Percentiles rank a stretch among this genome's conserved stretches.
phyloP scores from a whole-genome alignment of 192 early-diverging fungal genomes.

The Allomyces arbusculus region DNA sequence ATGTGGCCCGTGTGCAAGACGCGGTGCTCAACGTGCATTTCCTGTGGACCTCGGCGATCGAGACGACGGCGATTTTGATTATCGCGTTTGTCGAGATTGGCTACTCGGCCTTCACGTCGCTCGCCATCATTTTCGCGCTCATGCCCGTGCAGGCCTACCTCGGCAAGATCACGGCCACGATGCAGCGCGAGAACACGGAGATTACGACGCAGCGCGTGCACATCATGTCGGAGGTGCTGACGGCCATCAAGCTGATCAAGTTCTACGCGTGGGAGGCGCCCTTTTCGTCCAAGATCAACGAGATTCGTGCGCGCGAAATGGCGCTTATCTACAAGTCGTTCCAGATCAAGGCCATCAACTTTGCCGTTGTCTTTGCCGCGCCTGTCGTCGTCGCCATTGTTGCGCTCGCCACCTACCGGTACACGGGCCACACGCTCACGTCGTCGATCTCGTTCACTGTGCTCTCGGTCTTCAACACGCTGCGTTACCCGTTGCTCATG shows the following conservation, averaged over 20 bases:
- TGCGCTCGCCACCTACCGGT: conserved; percentile 16
- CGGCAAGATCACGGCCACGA: conserved; percentile 21
- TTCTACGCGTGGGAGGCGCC: conserved; percentile 53
- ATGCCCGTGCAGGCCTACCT: conserved; percentile 43
- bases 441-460: conserved; percentile 31
- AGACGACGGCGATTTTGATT: conserved; percentile 18
- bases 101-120: conserved; percentile 6
- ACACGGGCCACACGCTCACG: conserved; percentile 6
- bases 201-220: conserved; percentile 42
- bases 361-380: conserved; percentile 42
- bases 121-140: conserved; percentile 25
- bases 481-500: conserved; percentile 45
- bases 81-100: conserved; percentile 1
- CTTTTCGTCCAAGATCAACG: conserved; percentile 33
- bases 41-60: conserved; percentile 45
- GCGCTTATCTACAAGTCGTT: conserved; percentile 21
- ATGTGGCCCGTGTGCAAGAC: conserved; percentile 50
- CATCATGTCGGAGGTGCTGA: conserved; percentile 50
- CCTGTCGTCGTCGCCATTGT: conserved; percentile 17
- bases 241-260: conserved; percentile 54
- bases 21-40: conserved; percentile 48
- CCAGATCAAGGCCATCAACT: conserved; percentile 30
- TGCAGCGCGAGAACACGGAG: conserved; percentile 26
- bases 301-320: conserved; percentile 34
- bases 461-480: conserved; percentile 46